Conservation (phyloP, 805 yeast genomes). For the Phaffomyces antillensis region DNA sequence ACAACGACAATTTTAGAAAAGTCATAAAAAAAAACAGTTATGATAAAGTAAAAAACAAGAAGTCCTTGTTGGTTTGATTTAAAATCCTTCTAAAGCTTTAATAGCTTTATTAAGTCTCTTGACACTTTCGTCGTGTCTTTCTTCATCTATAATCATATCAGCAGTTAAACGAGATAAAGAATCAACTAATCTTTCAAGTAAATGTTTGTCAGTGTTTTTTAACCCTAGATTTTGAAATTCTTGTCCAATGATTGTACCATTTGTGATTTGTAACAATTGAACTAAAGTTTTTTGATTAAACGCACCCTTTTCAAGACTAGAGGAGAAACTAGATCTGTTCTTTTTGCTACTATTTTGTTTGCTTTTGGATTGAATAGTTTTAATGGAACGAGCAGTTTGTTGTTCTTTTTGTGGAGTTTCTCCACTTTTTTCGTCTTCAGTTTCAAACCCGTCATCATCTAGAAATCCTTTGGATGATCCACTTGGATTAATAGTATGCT, state of each 20-base stretch:
- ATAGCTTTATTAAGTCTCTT: constrained; percentile 75
- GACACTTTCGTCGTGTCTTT: constrained; percentile 73
- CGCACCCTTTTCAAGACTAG: constrained; percentile 15
- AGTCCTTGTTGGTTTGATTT: neutral
- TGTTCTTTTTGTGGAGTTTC: neutral
- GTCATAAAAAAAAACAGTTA: neutral
- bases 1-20: neutral
- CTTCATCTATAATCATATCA: constrained; percentile 83
- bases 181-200: constrained; percentile 81
- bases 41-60: no score
- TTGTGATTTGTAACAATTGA: constrained; percentile 31
- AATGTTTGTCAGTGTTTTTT: constrained; percentile 67
- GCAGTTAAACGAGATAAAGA: constrained; percentile 79
- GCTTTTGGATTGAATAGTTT: constrained; percentile 2
- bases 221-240: constrained; percentile 70
- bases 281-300: constrained; percentile 28
- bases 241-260: constrained; percentile 37
- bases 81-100: constrained; percentile 79
- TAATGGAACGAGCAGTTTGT: no score
- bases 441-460: constrained; percentile 20
- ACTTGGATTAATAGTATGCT: constrained; percentile 15
- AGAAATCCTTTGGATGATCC: neutral
- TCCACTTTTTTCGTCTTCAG: constrained; percentile 19
- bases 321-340: constrained; percentile 3
- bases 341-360: neutral